phyloP scores from a whole-genome alignment of 768 basidiomycete species.

The Mycena amicta region DNA sequence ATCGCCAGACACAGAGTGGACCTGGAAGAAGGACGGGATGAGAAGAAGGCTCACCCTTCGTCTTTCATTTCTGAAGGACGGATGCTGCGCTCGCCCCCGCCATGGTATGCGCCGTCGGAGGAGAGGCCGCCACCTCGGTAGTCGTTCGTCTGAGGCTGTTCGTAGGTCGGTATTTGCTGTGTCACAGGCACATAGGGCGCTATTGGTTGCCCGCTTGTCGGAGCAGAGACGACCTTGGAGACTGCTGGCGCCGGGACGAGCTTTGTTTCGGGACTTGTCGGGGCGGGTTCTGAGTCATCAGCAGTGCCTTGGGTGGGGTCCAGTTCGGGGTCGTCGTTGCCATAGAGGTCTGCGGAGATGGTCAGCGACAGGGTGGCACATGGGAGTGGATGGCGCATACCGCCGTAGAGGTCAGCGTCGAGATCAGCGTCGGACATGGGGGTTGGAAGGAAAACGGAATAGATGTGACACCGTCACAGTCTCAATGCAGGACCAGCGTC shows the following conservation, averaged over 20 bases:
- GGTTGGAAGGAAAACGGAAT: conserved; percentile 39
- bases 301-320: conserved; percentile 39
- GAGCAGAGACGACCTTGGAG: conserved; percentile 4
- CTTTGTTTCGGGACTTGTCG: conserved; percentile 25
- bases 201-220: conserved; percentile 20
- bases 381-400: conserved; percentile 45
- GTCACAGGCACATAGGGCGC: conserved; percentile 38
- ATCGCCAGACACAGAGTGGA: conserved; percentile 18
- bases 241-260: conserved; percentile 9
- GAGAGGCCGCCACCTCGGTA: conserved; percentile 44
- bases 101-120: conserved; percentile 46
- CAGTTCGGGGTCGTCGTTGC: conserved; percentile 68
- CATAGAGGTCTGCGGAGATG: conserved; percentile 63
- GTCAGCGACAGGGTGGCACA: neutral
- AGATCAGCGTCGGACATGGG: conserved; percentile 76
- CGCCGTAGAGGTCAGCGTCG: conserved; percentile 89
- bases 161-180: conserved; percentile 80
- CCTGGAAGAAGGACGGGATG: neutral
- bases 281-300: conserved; percentile 26
- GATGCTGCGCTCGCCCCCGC: conserved; percentile 62
- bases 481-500: neutral
- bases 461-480: conserved; percentile 12
- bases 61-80: conserved; percentile 94
- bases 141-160: conserved; percentile 60
- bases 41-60: conserved; percentile 83